Evolutionary conservation across 257 asterid genomes (phyloP).

Genomic region (Capsicum rhomboideum): DNA sequence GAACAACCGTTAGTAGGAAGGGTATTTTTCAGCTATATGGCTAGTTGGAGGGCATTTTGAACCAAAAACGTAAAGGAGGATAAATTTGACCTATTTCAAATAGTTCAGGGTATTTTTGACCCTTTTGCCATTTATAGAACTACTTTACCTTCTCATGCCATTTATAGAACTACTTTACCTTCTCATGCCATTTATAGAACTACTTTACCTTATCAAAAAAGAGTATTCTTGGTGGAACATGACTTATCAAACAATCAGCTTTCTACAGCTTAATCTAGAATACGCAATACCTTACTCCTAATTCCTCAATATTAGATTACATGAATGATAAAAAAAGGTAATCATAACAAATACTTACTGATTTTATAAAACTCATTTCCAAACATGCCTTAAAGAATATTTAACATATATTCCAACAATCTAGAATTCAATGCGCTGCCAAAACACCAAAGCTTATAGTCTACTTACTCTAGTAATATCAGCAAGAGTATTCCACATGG

Average conservation of each 20-base stretch:
- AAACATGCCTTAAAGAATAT: not conserved
- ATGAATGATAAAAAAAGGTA: not conserved
- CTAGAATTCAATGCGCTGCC: not conserved
- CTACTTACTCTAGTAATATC: not conserved
- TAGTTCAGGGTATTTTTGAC: not conserved
- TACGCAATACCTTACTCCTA: not conserved
- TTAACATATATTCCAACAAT: not conserved
- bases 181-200: not conserved
- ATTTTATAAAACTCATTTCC: not conserved
- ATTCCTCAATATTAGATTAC: not conserved
- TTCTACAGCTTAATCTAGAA: not conserved
- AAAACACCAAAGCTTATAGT: not conserved
- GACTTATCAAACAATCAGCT: not conserved
- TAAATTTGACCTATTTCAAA: not conserved
- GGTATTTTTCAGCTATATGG: too few relatives aligned
- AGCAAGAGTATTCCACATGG: not conserved
- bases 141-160: not conserved
- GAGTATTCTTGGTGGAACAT: not conserved
- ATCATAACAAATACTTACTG: not conserved
- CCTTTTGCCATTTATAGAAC: not conserved
- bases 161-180: not conserved
- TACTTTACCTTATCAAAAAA: not conserved
- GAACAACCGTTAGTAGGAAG: too few relatives aligned
- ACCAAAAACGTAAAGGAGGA: too few relatives aligned
- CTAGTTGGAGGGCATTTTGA: too few relatives aligned